Percentiles rank a stretch among this genome's conserved stretches.
These are phyloP conservation scores for Huntiella moniliformis DNA, from an alignment of 2,329 filamentous ascomycete species.

Conservation along the genomic window DNA sequence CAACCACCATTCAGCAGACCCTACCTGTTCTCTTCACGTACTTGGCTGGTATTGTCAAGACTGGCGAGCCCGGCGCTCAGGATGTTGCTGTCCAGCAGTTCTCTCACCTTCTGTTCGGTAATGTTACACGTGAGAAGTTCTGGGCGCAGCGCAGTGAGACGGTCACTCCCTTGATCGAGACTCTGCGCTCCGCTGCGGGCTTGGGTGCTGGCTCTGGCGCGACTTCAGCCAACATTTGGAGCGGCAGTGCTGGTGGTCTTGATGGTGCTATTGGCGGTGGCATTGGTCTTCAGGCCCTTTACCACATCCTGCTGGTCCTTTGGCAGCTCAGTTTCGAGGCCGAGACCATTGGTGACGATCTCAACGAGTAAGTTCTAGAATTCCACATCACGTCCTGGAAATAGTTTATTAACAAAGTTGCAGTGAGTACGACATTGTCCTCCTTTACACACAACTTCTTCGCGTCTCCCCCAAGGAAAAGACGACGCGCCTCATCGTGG, in stretches of 20 bases:
- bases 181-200: slow-evolving; percentile 62
- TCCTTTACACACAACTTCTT: slow-evolving; percentile 81
- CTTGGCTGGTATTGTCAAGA: slow-evolving; percentile 66
- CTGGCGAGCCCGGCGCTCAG: slow-evolving; percentile 72
- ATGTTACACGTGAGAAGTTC: slow-evolving; percentile 59
- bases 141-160: slow-evolving; percentile 85
- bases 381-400: background rate
- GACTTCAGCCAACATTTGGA: slow-evolving; percentile 39
- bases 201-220: slow-evolving; percentile 45
- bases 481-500: slow-evolving; percentile 77
- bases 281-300: slow-evolving; percentile 79
- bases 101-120: slow-evolving; percentile 63
- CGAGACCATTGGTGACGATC: slow-evolving; percentile 47
- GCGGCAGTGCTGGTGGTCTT: slow-evolving; percentile 42
- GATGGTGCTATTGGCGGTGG: slow-evolving; percentile 53
- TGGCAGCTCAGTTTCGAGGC: slow-evolving; percentile 97
- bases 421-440: slow-evolving; percentile 82
- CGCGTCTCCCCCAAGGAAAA: slow-evolving; percentile 94
- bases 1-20: slow-evolving; percentile 52
- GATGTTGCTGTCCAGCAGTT: slow-evolving; percentile 91
- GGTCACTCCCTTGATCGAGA: slow-evolving; percentile 60
- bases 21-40: slow-evolving; percentile 73
- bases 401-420: background rate
- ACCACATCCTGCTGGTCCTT: slow-evolving; percentile 79
- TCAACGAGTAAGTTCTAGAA: slow-evolving; percentile 53